Evolutionary conservation across 2,329 filamentous ascomycete genomes (phyloP), one percentile per base, ranked within the genome.

Genomic region (Xylaria sp.): DNA sequence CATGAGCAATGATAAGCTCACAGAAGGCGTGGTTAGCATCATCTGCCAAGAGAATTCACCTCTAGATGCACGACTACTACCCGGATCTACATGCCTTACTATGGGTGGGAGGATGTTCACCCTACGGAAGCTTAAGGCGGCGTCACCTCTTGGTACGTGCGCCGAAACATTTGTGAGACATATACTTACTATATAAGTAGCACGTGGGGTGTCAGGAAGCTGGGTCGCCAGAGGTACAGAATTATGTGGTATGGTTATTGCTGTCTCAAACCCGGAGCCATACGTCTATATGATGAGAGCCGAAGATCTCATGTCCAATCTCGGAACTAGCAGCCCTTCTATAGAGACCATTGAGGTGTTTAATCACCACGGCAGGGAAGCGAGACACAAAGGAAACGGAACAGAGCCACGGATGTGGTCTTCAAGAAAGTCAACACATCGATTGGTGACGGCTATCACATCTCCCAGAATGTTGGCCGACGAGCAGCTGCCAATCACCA

Each of bases 201-300:
- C 56, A 43, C 54, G 38, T 41, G 54, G 44, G 8, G 33, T 54
- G 11, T 60, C 51, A 1, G 49, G 55, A 25, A 55, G 31, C 11
- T 60, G 51, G 51, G 44, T 63, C 15, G 51, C 46, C 8, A 44
- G 53, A 51, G 54, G 43, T 35, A 37, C 27, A 7, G 38, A 48
- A 35, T 48, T 62, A 8, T 62, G 54, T 19, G 60, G 54, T 19
- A 62, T 62, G 60, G 41, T 58, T n/a, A 43, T 62, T 13, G 60
- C 60, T 25, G 54, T 59, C 21, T 59, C 55, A 33, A 40, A 27
- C 17, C 44, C 29, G 9, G 60, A 63, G n/a, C 44, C 55, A 44
- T 55, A 56, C 23, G 43, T 37, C 10, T 59, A 49, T 38, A 63
- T 60, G 55, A 53, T 59, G 33, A 44, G 41, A 21, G 55, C 60